Evolutionary conservation across 1,284 basidiomycete genomes (phyloP).

Genomic region (Stygiomarasmius scandens): DNA sequence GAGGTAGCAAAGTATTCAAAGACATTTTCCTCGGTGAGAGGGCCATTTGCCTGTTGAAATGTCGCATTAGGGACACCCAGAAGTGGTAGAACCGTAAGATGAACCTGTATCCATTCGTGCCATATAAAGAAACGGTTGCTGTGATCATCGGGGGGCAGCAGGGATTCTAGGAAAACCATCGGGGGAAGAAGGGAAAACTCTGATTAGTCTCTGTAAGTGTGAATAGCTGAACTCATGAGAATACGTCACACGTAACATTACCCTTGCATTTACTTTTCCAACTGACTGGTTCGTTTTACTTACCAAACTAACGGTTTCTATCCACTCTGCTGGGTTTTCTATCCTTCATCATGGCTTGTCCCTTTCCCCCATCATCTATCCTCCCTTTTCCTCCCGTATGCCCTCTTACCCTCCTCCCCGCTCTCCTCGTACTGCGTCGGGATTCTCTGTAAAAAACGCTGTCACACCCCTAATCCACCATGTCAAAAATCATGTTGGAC

Average conservation of each 20-base stretch:
- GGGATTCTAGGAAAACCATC: no score
- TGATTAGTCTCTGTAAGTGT: no score
- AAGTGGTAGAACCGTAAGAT: constrained; percentile 12
- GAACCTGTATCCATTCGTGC: constrained; percentile 86
- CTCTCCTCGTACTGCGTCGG: neutral
- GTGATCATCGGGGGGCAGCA: constrained; percentile 79
- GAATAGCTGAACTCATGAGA: constrained; percentile 67
- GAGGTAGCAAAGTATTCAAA: constrained; percentile 85
- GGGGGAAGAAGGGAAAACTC: no score
- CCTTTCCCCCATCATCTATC: constrained; percentile 10
- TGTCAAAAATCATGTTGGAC: constrained; percentile 45
- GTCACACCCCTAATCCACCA: constrained; percentile 32
- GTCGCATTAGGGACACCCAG: constrained; percentile 4
- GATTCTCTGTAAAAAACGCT: constrained; percentile 12
- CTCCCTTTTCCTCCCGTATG: constrained; percentile 23
- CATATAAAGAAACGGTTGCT: constrained; percentile 82
- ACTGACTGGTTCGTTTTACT: neutral
- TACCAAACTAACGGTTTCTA: constrained; percentile 22
- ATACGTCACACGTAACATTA: neutral
- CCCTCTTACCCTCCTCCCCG: constrained; percentile 8
- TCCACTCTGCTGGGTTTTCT: constrained; percentile 34
- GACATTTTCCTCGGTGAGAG: constrained; percentile 73
- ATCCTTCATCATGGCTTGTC: constrained; percentile 15
- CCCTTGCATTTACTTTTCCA: neutral
- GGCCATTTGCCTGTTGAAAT: constrained; percentile 64